A percentile compares a stretch with the other conserved stretches of the same genome.
These are phyloP conservation scores for Rhododendron kiyosumense DNA, from an alignment of 148 eudicot species.

Conservation along the genomic window DNA sequence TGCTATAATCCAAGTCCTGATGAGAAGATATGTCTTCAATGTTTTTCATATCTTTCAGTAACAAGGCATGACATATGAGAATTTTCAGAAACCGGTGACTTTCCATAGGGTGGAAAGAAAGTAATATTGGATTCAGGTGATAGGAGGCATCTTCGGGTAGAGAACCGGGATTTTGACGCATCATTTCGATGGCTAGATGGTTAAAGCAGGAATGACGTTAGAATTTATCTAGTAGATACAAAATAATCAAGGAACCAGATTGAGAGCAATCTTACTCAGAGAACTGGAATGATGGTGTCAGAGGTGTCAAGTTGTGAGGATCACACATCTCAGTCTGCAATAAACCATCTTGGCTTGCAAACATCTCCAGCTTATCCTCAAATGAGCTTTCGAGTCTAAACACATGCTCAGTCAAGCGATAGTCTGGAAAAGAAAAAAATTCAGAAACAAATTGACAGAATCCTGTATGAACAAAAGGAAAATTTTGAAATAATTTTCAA, in stretches of 20 bases:
- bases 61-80: constrained; percentile 13
- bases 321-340: constrained; percentile 7
- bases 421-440: constrained; percentile 25
- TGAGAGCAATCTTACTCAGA: constrained; percentile 14
- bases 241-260: neutral
- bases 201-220: neutral
- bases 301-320: constrained; percentile 10
- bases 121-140: constrained; percentile 45
- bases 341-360: neutral
- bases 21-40: constrained; percentile 18
- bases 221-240: neutral
- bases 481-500: neutral
- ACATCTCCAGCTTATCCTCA: constrained; percentile 11
- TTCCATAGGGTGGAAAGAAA: constrained; percentile 21
- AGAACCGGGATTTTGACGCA: constrained; percentile 25
- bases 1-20: constrained; percentile 14
- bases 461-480: neutral
- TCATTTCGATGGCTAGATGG: constrained; percentile 27
- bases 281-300: constrained; percentile 37
- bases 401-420: constrained; percentile 24
- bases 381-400: neutral
- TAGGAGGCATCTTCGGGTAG: constrained; percentile 31
- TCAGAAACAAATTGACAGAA: neutral
- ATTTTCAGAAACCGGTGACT: constrained; percentile 22
- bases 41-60: constrained; percentile 13